Evolutionary conservation across 2,329 filamentous ascomycete genomes (phyloP).

Genomic region (Cercospora sp.): DNA sequence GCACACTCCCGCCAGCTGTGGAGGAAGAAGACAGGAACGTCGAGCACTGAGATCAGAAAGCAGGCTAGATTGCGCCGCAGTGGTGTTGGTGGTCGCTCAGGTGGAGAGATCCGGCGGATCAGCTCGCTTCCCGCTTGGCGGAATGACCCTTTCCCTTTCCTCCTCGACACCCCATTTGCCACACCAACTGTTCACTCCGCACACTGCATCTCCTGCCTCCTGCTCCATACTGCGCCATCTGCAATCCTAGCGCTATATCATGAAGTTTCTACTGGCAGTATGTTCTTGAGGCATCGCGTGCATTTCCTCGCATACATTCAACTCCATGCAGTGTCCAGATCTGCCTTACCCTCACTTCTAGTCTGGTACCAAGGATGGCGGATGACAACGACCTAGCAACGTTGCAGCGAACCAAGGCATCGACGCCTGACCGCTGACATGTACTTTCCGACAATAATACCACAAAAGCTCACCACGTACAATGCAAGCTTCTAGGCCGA

Average conservation of each 20-base stretch:
- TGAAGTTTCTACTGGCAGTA: not conserved
- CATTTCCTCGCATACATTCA: not conserved
- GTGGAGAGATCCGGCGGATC: not conserved
- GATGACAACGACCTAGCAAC: constrained; percentile 1
- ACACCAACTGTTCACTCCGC: not conserved
- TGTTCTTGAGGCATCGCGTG: not conserved
- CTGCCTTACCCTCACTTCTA: not conserved
- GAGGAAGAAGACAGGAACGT: not conserved
- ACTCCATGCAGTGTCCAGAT: not conserved
- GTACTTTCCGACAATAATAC: not conserved
- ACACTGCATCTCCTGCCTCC: not conserved
- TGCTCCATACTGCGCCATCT: not conserved
- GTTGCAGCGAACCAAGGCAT: not conserved
- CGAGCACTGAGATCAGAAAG: not conserved
- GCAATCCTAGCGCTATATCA: not conserved
- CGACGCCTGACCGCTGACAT: not conserved
- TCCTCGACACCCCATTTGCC: not conserved
- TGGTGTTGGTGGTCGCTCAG: not conserved
- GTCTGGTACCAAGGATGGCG: not conserved
- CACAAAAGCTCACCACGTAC: not conserved
- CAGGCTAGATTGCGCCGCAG: not conserved
- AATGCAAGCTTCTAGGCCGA: not conserved
- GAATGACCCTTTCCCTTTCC: not conserved
- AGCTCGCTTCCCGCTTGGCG: constrained; percentile 2
- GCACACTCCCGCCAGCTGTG: not conserved